Percentiles rank a stretch among this genome's conserved stretches.
Conservation (phyloP, 306 rosid genomes). For the Urtica urens region DNA sequence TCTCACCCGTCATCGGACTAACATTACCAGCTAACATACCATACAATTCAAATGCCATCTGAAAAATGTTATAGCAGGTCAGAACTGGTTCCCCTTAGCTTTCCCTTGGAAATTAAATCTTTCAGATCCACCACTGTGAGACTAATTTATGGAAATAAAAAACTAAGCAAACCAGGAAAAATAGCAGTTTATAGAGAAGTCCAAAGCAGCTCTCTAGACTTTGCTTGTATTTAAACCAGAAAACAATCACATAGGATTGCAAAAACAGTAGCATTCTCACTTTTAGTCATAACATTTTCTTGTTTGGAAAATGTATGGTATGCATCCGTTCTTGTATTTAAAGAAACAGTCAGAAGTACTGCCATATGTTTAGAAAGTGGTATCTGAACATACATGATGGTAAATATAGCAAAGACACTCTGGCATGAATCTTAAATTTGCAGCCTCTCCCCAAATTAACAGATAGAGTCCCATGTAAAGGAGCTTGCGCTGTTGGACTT, state of each 20-base stretch:
- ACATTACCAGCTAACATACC: constrained; percentile 99
- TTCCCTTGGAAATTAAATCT: neutral
- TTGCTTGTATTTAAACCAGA: too few species aligned
- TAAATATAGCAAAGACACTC: constrained; percentile 97
- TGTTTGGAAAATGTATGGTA: too few species aligned
- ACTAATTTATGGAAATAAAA: neutral
- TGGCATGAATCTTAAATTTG: constrained; percentile 96
- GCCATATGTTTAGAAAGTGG: neutral
- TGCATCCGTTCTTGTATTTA: neutral
- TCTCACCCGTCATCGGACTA: constrained; percentile 97
- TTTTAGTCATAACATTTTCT: too few species aligned
- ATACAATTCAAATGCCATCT: constrained; percentile 99
- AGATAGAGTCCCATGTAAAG: constrained; percentile 95
- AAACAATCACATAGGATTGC: too few species aligned
- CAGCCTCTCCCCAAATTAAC: constrained; percentile 99
- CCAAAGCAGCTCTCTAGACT: too few species aligned
- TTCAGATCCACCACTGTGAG: neutral
- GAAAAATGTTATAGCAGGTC: constrained; percentile 20
- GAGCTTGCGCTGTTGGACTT: constrained; percentile 94
- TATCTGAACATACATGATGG: constrained; percentile 62
- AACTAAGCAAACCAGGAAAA: neutral
- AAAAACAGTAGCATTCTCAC: too few species aligned
- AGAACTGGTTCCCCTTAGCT: constrained; percentile 1
- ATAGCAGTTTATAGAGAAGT: neutral
- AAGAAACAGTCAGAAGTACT: neutral